These are phyloP conservation scores for Gnetum montanum DNA, from an alignment of 75 land plant genomes.

Conservation along the genomic window DNA sequence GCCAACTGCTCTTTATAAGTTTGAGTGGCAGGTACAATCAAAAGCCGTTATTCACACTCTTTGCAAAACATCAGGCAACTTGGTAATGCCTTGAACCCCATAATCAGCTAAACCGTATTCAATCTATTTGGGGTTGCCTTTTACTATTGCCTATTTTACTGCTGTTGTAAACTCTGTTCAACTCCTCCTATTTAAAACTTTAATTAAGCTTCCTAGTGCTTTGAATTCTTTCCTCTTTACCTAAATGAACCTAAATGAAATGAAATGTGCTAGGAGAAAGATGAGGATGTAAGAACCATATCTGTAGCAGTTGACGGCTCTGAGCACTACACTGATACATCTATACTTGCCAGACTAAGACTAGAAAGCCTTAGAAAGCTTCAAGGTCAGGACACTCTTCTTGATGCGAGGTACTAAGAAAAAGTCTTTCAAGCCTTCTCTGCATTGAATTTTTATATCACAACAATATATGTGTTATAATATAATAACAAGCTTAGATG, in stretches of 20 bases:
- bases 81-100: conserved; percentile 15
- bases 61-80: conserved; percentile 52
- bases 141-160: not conserved
- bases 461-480: too few relatives aligned
- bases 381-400: conserved; percentile 46
- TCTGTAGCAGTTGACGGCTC: conserved; percentile 65
- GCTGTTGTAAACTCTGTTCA: not conserved
- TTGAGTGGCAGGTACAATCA: conserved; percentile 62
- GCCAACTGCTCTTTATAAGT: conserved; percentile 70
- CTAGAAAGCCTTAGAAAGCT: conserved; percentile 42
- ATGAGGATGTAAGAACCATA: conserved; percentile 43
- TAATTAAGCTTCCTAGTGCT: not conserved
- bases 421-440: not conserved
- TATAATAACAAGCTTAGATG: too few relatives aligned
- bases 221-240: not conserved
- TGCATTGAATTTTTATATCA: too few relatives aligned
- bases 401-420: conserved; percentile 52
- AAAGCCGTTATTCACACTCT: conserved; percentile 67
- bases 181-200: not conserved
- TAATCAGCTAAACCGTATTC: not conserved
- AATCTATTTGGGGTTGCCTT: not conserved
- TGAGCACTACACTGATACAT: conserved; percentile 58
- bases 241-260: not conserved
- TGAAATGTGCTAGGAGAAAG: conserved; percentile 43
- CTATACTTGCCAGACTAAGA: conserved; percentile 47